Percentiles rank a stretch among this genome's conserved stretches.
Evolutionary conservation across 805 yeast species (phyloP).

Genomic region (Yarrowia sp.): DNA sequence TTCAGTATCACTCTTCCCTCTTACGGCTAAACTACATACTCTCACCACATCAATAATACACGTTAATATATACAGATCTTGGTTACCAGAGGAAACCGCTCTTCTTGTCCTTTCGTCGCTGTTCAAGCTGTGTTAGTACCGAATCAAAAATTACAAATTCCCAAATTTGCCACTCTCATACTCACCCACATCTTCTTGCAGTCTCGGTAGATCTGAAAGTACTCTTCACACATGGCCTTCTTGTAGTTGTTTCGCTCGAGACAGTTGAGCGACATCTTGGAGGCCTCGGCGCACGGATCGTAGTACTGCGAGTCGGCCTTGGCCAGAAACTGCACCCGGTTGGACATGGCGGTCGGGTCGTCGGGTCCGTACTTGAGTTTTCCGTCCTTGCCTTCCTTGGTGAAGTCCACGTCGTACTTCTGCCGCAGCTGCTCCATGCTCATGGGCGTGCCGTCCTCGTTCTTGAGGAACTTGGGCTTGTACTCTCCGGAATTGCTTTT

Average conservation of each 20-base stretch:
- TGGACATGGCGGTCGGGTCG: constrained; percentile 74
- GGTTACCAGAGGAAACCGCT: constrained; percentile 35
- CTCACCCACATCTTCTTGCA: constrained; percentile 77
- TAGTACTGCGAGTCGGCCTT: constrained; percentile 85
- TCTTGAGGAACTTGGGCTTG: constrained; percentile 31
- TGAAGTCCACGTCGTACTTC: constrained; percentile 59
- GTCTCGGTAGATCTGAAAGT: constrained; percentile 91
- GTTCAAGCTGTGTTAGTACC: constrained; percentile 24
- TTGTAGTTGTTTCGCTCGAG: constrained; percentile 78
- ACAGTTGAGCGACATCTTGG: constrained; percentile 86
- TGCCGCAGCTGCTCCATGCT: constrained; percentile 45
- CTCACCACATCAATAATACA: constrained; percentile 1
- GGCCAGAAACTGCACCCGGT: constrained; percentile 69
- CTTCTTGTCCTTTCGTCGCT: constrained; percentile 36
- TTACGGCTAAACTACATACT: neutral
- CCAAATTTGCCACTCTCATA: neutral
- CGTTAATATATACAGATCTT: constrained; percentile 15
- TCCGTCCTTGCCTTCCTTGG: constrained; percentile 66
- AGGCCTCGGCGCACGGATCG: constrained; percentile 91
- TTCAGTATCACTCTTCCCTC: too few species aligned
- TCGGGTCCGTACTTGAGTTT: constrained; percentile 82
- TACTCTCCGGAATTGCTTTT: constrained; percentile 6
- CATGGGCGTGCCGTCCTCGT: constrained; percentile 33
- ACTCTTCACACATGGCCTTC: constrained; percentile 73
- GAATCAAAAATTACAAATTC: neutral